Conservation (phyloP, 2,329 filamentous ascomycete genomes). For the Fusarium sarcochroum region DNA sequence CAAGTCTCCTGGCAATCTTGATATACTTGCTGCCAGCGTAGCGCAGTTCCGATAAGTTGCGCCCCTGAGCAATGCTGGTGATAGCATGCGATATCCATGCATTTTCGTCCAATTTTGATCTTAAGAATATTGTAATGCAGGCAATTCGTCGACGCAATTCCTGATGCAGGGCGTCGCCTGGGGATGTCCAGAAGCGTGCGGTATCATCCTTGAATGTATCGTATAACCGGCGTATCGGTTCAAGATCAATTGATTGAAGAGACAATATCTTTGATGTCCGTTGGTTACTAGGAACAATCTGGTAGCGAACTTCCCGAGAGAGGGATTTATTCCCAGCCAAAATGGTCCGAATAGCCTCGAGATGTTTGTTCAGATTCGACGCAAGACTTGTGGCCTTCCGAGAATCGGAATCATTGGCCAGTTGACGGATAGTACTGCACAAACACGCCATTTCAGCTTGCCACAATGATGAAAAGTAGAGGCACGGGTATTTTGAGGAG, state of each 20-base stretch:
- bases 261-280: conserved; percentile 51
- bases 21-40: conserved; percentile 54
- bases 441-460: conserved; percentile 37
- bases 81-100: conserved; percentile 40
- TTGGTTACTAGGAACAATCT: conserved; percentile 50
- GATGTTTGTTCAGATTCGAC: conserved; percentile 48
- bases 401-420: conserved; percentile 45
- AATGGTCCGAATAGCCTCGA: conserved; percentile 45
- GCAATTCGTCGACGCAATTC: conserved; percentile 51
- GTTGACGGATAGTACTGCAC: conserved; percentile 43
- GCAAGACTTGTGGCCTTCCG: conserved; percentile 39
- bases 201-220: conserved; percentile 28
- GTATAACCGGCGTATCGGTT: conserved; percentile 30
- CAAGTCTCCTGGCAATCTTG: conserved; percentile 51
- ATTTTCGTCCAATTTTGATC: conserved; percentile 47
- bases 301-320: conserved; percentile 50
- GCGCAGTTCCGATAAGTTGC: conserved; percentile 47
- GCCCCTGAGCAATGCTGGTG: conserved; percentile 37
- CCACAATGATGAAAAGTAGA: not conserved
- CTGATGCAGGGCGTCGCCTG: conserved; percentile 27
- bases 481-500: not conserved
- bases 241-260: conserved; percentile 34
- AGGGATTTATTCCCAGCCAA: conserved; percentile 49
- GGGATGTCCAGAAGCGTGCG: conserved; percentile 44
- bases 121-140: conserved; percentile 50